Conservation (phyloP, 106 monocot species). For the Acorus calamus region DNA sequence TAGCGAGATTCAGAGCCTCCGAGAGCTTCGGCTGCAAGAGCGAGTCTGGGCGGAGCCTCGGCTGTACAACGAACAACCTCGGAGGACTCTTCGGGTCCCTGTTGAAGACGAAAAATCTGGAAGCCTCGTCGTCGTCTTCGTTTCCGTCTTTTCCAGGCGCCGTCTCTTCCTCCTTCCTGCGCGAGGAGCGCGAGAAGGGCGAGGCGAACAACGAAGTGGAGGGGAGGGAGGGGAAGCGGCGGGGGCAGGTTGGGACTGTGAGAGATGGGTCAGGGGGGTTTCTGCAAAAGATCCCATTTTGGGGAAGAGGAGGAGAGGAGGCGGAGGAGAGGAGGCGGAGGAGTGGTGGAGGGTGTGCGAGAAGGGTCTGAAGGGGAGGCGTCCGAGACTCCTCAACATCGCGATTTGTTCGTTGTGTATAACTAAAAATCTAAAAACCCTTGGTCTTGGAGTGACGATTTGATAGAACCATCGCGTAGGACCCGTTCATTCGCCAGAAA, state of each 20-base stretch:
- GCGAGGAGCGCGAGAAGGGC: conserved; percentile 19
- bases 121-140: conserved; percentile 14
- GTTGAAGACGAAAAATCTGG: conserved; percentile 11
- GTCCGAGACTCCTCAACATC: conserved; percentile 7
- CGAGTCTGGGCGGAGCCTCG: conserved; percentile 69
- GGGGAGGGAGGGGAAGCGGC: neutral
- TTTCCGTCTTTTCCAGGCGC: conserved; percentile 5
- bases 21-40: conserved; percentile 61
- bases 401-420: neutral
- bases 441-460: too few species aligned
- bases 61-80: conserved; percentile 80
- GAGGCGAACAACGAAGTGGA: neutral
- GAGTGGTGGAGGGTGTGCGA: neutral
- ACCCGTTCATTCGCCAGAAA: too few species aligned
- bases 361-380: conserved; percentile 13
- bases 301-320: neutral
- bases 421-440: too few species aligned
- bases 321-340: too few species aligned
- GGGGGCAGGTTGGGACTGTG: neutral
- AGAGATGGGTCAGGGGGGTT: neutral
- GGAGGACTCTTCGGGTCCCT: conserved; percentile 45
- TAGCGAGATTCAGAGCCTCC: conserved; percentile 90
- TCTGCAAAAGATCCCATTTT: neutral
- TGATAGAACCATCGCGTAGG: too few species aligned
- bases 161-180: conserved; percentile 8